A percentile compares a stretch with the other conserved stretches of the same genome.
Conservation (phyloP, 306 rosid species). For the Cicer cuneatum region DNA sequence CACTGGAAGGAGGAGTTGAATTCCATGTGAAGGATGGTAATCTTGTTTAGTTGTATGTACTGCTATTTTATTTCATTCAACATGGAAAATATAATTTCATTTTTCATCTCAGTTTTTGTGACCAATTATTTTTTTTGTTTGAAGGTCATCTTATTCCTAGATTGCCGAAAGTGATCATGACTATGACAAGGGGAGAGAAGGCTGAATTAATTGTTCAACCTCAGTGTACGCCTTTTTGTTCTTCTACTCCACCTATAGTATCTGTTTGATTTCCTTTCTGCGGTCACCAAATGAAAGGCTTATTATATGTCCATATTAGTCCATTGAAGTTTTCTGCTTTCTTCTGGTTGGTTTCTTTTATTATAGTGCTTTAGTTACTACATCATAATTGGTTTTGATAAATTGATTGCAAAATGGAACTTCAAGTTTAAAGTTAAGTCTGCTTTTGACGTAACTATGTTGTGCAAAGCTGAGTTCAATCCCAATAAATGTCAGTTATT, state of each 20-base stretch:
- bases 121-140: slow-evolving; percentile 27
- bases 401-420: not conserved
- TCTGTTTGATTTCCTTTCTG: slow-evolving; percentile 24
- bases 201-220: slow-evolving; percentile 74
- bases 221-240: slow-evolving; percentile 56
- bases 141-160: slow-evolving; percentile 64
- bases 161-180: slow-evolving; percentile 63
- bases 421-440: slow-evolving; percentile 11
- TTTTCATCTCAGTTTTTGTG: slow-evolving; percentile 33
- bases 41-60: slow-evolving; percentile 17
- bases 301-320: not conserved
- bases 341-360: slow-evolving; percentile 9
- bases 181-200: slow-evolving; percentile 72
- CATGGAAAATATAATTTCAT: not conserved
- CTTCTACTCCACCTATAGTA: slow-evolving; percentile 32
- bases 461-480: slow-evolving; percentile 9
- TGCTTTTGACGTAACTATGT: slow-evolving; percentile 29
- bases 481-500: not conserved
- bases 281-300: slow-evolving; percentile 2
- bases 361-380: slow-evolving; percentile 20
- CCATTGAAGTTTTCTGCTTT: slow-evolving; percentile 25
- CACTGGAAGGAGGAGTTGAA: slow-evolving; percentile 63
- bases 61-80: not conserved
- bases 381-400: slow-evolving; percentile 1
- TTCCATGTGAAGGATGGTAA: slow-evolving; percentile 72